These are phyloP conservation scores for Protomyces gravidus DNA, from an alignment of 1,139 yeast genomes.

Conservation along the genomic window DNA sequence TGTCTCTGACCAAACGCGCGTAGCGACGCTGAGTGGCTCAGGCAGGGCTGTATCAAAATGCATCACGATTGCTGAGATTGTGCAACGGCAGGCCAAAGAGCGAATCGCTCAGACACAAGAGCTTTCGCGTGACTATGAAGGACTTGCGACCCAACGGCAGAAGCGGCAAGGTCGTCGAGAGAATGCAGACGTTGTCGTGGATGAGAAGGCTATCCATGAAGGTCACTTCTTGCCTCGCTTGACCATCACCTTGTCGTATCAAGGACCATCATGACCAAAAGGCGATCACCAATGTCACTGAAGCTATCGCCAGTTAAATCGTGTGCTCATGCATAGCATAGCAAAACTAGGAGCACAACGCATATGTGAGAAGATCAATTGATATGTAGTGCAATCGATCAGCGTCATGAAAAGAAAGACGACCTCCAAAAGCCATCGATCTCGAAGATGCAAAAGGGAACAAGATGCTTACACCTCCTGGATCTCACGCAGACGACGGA, in stretches of 20 bases:
- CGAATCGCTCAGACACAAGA: neutral
- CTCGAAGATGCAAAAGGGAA: neutral
- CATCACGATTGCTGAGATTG: conserved; percentile 23
- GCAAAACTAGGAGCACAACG: too few species aligned
- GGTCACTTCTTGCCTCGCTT: neutral
- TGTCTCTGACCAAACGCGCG: too few species aligned
- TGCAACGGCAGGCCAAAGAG: conserved; percentile 4
- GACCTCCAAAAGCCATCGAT: neutral
- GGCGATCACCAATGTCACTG: too few species aligned
- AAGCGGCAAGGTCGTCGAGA: neutral
- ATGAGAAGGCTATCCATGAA: too few species aligned
- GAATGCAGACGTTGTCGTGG: neutral
- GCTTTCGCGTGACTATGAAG: neutral
- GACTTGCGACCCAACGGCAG: neutral
- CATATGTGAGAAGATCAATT: too few species aligned
- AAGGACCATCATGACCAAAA: too few species aligned
- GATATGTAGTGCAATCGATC: neutral
- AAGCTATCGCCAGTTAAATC: too few species aligned
- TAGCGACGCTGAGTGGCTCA: conserved; percentile 1
- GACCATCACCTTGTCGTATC: neutral
- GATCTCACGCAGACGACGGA: conserved; percentile 99
- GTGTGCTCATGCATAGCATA: too few species aligned
- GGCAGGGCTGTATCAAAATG: conserved; percentile 13
- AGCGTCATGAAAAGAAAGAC: neutral
- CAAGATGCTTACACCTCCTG: conserved; percentile 79